Evolutionary conservation across 306 rosid genomes (phyloP).

Genomic region (Castanea crenata): DNA sequence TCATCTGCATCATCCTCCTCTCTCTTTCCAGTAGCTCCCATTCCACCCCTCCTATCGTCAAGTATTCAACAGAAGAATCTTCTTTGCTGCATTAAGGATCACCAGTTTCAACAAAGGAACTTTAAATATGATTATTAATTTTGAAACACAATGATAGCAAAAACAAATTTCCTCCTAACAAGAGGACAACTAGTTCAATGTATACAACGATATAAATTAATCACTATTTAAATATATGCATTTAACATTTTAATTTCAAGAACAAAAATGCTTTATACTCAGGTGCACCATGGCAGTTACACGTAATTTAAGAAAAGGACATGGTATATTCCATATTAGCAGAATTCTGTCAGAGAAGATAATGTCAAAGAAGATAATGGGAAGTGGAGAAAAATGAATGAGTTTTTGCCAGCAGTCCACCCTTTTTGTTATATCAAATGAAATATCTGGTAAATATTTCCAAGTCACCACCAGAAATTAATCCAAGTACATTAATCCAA

Average conservation of each 20-base stretch:
- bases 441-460: no score
- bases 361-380: background rate
- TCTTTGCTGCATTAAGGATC: constrained; percentile 50
- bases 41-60: background rate
- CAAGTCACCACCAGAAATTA: no score
- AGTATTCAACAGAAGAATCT: constrained; percentile 50
- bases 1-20: background rate
- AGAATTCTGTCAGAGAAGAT: background rate
- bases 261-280: background rate
- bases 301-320: background rate
- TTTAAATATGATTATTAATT: background rate
- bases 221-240: background rate
- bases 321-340: background rate
- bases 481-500: no score
- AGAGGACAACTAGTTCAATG: no score
- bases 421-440: no score
- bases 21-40: background rate
- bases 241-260: background rate
- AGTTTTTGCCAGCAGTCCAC: no score
- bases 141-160: background rate
- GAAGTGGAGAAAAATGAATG: background rate
- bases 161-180: background rate
- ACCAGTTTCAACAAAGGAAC: constrained; percentile 10
- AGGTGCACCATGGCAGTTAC: background rate
- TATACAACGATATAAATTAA: no score